Conservation (phyloP, 257 asterid genomes). For the Lycium ferocissimum region DNA sequence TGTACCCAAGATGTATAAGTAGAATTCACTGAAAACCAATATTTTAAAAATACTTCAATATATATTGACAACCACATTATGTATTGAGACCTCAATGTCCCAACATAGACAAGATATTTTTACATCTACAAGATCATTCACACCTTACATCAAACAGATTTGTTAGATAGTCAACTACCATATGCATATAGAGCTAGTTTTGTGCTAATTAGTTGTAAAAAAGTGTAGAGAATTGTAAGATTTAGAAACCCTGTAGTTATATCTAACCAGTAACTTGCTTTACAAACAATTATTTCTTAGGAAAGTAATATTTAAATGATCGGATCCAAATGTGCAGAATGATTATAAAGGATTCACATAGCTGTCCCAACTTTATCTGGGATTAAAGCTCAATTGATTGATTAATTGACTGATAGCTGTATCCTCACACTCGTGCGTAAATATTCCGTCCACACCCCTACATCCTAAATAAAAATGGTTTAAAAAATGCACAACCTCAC, state of each 20-base stretch:
- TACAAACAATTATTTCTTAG: background rate
- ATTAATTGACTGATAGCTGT: background rate
- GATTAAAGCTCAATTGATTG: background rate
- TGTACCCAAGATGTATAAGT: background rate
- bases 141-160: background rate
- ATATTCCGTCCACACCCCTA: background rate
- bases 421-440: background rate
- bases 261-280: background rate
- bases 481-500: background rate
- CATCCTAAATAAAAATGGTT: background rate
- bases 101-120: background rate
- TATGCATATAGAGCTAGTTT: conserved; percentile 21
- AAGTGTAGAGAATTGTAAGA: background rate
- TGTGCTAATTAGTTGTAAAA: background rate
- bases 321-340: background rate
- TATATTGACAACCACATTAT: background rate
- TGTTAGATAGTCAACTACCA: conserved; percentile 16
- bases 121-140: conserved; percentile 16
- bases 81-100: conserved; percentile 11
- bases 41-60: background rate
- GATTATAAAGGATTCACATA: background rate
- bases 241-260: background rate
- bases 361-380: background rate
- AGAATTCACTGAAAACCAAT: background rate
- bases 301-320: background rate